These are phyloP conservation scores for Plasmodium knowlesi DNA, from an alignment of 169 alveolate species.

Conservation along the genomic window DNA sequence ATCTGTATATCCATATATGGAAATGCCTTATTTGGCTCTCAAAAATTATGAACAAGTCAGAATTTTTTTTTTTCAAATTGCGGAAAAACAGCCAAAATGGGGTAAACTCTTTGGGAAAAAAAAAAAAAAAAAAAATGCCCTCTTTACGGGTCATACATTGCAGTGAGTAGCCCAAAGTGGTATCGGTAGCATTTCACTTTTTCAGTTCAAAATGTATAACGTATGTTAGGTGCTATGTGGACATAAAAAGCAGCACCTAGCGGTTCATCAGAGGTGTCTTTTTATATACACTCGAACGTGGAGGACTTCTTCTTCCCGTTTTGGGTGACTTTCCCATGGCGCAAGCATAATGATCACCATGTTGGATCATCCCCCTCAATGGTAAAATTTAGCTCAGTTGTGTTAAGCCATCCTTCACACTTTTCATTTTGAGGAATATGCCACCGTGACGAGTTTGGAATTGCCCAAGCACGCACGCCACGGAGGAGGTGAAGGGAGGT, in stretches of 20 bases:
- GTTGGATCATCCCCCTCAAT: background rate
- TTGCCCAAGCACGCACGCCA: background rate
- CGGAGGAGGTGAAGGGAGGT: background rate
- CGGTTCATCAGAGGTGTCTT: background rate
- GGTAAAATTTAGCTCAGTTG: background rate
- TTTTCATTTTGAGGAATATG: background rate
- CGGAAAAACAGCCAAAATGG: slow-evolving; percentile 5
- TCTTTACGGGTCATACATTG: background rate
- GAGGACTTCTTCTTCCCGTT: background rate
- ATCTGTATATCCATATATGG: background rate
- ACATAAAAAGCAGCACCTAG: background rate
- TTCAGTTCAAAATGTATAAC: too few species aligned
- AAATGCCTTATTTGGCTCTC: too few species aligned
- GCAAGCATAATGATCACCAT: background rate
- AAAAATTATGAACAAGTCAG: slow-evolving; percentile 17
- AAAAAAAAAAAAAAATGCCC: background rate
- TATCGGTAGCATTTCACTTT: background rate
- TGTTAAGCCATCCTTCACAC: background rate
- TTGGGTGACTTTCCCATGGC: background rate
- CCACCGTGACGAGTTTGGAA: background rate
- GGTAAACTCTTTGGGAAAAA: background rate
- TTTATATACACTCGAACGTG: background rate
- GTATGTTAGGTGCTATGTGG: too few species aligned
- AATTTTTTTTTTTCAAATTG: background rate
- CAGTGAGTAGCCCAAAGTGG: background rate